Conservation (phyloP, 2,329 filamentous ascomycete species). For the Neospermospora avenae region DNA sequence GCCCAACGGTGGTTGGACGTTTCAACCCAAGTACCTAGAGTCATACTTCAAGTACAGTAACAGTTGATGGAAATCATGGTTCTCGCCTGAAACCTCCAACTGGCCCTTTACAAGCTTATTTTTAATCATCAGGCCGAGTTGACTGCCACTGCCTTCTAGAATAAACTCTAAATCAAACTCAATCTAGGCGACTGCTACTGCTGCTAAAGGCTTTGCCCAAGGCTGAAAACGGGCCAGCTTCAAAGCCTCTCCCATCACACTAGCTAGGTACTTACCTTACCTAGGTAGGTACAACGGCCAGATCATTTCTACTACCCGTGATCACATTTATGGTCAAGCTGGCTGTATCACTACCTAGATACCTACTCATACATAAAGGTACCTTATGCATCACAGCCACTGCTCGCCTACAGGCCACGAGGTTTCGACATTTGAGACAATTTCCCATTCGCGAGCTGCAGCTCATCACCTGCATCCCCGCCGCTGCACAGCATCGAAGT, state of each 20-base stretch:
- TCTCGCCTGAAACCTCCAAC: not conserved
- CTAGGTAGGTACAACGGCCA: too few relatives aligned
- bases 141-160: not conserved
- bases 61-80: not conserved
- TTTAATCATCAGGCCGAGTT: not conserved
- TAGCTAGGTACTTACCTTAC: too few relatives aligned
- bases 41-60: too few relatives aligned
- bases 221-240: too few relatives aligned
- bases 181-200: not conserved
- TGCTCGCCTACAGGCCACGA: not conserved
- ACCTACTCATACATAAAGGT: not conserved
- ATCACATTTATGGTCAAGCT: too few relatives aligned
- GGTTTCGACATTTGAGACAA: constrained; percentile 2
- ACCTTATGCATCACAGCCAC: not conserved
- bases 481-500: not conserved
- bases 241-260: too few relatives aligned
- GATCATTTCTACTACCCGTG: too few relatives aligned
- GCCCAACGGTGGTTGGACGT: not conserved
- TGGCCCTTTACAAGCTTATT: not conserved
- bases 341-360: too few relatives aligned
- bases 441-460: constrained; percentile 1
- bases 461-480: constrained; percentile 1
- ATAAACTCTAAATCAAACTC: not conserved
- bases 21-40: not conserved
- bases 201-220: too few relatives aligned